Evolutionary conservation across 306 rosid genomes (phyloP).

Genomic region (Psophocarpus tetragonolobus): DNA sequence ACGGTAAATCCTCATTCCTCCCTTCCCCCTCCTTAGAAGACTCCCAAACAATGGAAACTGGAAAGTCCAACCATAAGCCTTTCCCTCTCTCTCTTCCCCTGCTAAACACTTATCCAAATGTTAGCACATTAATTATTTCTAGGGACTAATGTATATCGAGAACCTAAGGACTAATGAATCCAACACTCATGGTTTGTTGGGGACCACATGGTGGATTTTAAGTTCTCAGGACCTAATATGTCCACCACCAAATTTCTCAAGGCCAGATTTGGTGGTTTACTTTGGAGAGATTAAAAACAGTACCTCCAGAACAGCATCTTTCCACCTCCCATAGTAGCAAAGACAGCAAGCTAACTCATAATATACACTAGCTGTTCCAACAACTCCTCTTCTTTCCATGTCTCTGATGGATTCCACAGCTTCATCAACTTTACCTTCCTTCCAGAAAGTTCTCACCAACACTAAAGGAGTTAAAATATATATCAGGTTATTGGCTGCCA

Average conservation of each 20-base stretch:
- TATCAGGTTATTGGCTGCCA: slow-evolving; percentile 29
- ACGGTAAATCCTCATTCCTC: background rate
- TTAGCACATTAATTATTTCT: background rate
- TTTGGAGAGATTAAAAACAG: slow-evolving; percentile 1
- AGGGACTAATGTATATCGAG: background rate
- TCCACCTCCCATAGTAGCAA: slow-evolving; percentile 87
- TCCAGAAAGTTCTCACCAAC: slow-evolving; percentile 80
- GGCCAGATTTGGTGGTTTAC: background rate
- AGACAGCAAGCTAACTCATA: slow-evolving; percentile 93
- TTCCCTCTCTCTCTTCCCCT: background rate
- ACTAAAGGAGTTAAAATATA: slow-evolving; percentile 48
- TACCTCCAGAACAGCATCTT: slow-evolving; percentile 81
- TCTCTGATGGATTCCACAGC: slow-evolving; percentile 80
- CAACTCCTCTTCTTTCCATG: slow-evolving; percentile 86
- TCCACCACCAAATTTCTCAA: background rate
- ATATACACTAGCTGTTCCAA: slow-evolving; percentile 72
- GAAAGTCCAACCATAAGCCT: background rate
- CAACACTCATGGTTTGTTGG: slow-evolving; percentile 1
- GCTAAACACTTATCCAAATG: background rate
- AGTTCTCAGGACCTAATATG: background rate
- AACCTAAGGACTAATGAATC: background rate
- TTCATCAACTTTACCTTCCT: slow-evolving; percentile 75
- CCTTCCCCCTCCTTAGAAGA: background rate
- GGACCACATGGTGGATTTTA: background rate
- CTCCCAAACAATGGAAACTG: background rate